phyloP scores from a whole-genome alignment of 1,284 basidiomycete species.

The Phaffia rhodozyma region DNA sequence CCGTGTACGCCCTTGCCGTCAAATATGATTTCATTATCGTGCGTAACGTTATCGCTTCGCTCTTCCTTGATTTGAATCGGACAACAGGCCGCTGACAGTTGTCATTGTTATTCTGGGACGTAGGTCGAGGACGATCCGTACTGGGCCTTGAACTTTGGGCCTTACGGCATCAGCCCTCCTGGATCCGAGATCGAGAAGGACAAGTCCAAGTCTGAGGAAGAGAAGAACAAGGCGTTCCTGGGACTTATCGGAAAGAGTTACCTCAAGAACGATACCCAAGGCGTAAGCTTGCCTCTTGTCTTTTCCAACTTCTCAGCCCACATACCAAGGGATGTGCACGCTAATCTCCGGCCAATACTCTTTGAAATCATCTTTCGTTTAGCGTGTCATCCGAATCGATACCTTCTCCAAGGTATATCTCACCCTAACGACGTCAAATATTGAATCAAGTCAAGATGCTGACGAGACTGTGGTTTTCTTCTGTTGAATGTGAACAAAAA shows the following conservation, averaged over 20 bases:
- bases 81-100: not conserved
- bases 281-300: conserved; percentile 2
- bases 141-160: conserved; percentile 16
- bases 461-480: conserved; percentile 56
- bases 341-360: too few relatives aligned
- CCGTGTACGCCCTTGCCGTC: conserved; percentile 63
- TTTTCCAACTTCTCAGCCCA: not conserved
- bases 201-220: conserved; percentile 17
- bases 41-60: not conserved
- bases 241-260: conserved; percentile 49
- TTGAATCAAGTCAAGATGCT: conserved; percentile 38
- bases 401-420: conserved; percentile 16
- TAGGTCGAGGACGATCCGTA: conserved; percentile 15
- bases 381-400: conserved; percentile 36
- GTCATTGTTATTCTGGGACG: too few relatives aligned
- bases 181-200: conserved; percentile 16
- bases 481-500: conserved; percentile 59
- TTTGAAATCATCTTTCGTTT: not conserved
- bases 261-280: conserved; percentile 42
- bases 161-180: conserved; percentile 2
- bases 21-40: conserved; percentile 41
- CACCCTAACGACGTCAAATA: not conserved
- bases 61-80: not conserved
- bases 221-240: conserved; percentile 32
- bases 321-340: too few relatives aligned